Conservation (phyloP, 164 flowering plant genomes). For the Macadamia tetraphylla region DNA sequence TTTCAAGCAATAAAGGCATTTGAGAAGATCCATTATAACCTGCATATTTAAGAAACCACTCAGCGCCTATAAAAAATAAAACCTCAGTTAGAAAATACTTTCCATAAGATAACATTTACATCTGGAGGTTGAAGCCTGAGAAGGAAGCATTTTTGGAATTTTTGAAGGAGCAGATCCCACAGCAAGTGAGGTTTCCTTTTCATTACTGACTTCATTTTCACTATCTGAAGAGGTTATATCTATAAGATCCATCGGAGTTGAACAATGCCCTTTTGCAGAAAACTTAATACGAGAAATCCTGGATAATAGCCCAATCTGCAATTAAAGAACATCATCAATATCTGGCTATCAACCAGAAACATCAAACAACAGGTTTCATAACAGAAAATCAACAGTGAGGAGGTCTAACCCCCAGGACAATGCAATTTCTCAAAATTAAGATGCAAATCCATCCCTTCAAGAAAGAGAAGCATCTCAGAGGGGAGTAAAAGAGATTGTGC, state of each 20-base stretch:
- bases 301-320: slow-evolving; percentile 20
- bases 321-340: slow-evolving; percentile 1
- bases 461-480: slow-evolving; percentile 15
- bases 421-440: slow-evolving; percentile 2
- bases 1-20: slow-evolving; percentile 18
- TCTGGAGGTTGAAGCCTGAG: slow-evolving; percentile 30
- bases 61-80: background rate
- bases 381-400: background rate
- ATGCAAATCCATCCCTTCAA: slow-evolving; percentile 21
- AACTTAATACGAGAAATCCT: slow-evolving; percentile 11
- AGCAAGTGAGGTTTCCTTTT: slow-evolving; percentile 11
- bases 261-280: slow-evolving; percentile 1
- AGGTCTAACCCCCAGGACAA: slow-evolving; percentile 16
- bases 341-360: background rate
- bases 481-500: slow-evolving; percentile 10
- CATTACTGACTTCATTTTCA: slow-evolving; percentile 39
- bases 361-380: background rate
- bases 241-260: slow-evolving; percentile 38
- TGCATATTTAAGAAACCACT: slow-evolving; percentile 19
- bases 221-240: slow-evolving; percentile 74
- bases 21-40: slow-evolving; percentile 29
- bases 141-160: slow-evolving; percentile 40
- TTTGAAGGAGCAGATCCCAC: slow-evolving; percentile 18
- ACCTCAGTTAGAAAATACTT: background rate
- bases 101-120: slow-evolving; percentile 16